Evolutionary conservation across 352 stramenopile species (phyloP), one percentile per base, ranked within the genome.

Genomic region (Phytophthora tentaculata): DNA sequence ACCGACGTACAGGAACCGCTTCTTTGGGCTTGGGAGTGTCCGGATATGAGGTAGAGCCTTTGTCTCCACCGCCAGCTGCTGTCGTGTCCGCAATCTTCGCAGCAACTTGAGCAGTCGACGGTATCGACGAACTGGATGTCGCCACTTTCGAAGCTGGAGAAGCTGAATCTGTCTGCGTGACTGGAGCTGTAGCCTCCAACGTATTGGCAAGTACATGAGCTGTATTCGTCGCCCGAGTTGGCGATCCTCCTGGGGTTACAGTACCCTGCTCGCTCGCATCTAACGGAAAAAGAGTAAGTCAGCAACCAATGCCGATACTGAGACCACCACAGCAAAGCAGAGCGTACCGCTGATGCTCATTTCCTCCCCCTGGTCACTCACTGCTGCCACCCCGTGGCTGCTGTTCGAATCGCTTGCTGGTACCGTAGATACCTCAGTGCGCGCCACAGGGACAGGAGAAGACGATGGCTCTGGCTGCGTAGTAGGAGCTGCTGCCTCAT

Each of bases 341-440:
- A 26, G 24, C 71, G 55, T 74, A 77, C 70, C 71, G 32, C 61
- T 73, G 28, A 73, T 79, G 44, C 26, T 77, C 74, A 71, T 77
- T 58, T 81, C 71, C 22, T 81, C 58, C 10, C 66, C 64, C 16
- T 52, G 44, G n/a, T 68, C 65, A 5, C 13, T 55, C 50, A 54
- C 24, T 37, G 60, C 53, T 61, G 20, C 28, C 29, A 43, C 17
- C 22, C 57, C 47, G 17, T 60, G 28, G 14, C 44, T 70, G 54
- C 12, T 43, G 52, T 28, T 63, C 17, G 47, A 68, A 54, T 60
- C 55, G 16, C 47, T 41, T 26, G 7, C 44, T 10, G 57, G 57
- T 51, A 61, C 64, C 20, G 56, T 43, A 14, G 50, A 17, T 43
- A 56, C 52, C 20, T 67, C 20, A 4, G 39, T 50, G 44, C 16